Conservation (phyloP, 768 basidiomycete genomes). For the Coprinopsis cinerea region DNA sequence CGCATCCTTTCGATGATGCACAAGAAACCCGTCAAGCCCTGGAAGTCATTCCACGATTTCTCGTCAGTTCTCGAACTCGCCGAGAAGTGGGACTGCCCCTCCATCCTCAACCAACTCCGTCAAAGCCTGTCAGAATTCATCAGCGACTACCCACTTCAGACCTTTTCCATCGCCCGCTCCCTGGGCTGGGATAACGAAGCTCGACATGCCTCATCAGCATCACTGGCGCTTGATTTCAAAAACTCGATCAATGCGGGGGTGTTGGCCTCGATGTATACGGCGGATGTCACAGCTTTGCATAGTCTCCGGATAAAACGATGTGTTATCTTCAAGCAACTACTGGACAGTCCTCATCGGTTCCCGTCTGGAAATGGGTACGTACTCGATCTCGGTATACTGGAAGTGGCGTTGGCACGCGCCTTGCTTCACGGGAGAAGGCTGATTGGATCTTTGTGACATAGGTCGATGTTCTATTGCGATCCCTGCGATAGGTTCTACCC, state of each 20-base stretch:
- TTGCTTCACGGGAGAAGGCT: too few species aligned
- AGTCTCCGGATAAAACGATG: background rate
- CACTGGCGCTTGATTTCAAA: slow-evolving; percentile 4
- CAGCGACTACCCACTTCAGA: slow-evolving; percentile 1
- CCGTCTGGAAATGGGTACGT: slow-evolving; percentile 1
- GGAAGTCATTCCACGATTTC: slow-evolving; percentile 1
- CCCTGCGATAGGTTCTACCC: background rate
- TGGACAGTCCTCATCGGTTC: slow-evolving; percentile 1
- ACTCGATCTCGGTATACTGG: background rate
- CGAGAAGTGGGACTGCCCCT: slow-evolving; percentile 10
- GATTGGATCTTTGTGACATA: background rate
- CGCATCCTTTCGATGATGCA: slow-evolving; percentile 2
- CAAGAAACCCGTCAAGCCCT: background rate
- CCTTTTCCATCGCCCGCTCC: slow-evolving; percentile 4
- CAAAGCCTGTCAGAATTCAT: background rate
- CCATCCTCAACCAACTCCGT: slow-evolving; percentile 4
- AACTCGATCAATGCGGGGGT: background rate
- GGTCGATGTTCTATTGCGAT: slow-evolving; percentile 6
- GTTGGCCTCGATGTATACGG: background rate
- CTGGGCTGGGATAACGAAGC: slow-evolving; percentile 7
- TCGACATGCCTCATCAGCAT: background rate
- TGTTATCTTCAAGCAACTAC: background rate
- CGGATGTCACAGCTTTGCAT: background rate
- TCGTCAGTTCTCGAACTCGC: slow-evolving; percentile 4
- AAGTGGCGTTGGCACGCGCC: background rate